Percentiles rank a stretch among this genome's conserved stretches.
phyloP scores from a whole-genome alignment of 2,329 filamentous ascomycete genomes.

The Fusarium foetens region DNA sequence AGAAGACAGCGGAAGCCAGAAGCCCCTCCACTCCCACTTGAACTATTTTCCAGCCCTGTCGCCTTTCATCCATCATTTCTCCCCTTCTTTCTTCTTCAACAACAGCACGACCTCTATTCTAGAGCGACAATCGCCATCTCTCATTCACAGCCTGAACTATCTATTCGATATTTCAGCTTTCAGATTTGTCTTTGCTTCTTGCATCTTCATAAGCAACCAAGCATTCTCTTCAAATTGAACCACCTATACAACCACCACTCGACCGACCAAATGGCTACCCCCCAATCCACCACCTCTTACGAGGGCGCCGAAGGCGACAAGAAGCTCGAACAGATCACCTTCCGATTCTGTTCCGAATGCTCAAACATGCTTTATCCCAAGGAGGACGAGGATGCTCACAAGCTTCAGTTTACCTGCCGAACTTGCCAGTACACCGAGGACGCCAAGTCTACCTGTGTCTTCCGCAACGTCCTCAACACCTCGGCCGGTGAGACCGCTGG shows the following conservation, averaged over 20 bases:
- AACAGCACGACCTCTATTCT: constrained; percentile 16
- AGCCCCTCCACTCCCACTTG: constrained; percentile 21
- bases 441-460: constrained; percentile 89
- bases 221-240: constrained; percentile 11
- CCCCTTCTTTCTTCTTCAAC: constrained; percentile 14
- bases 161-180: constrained; percentile 18
- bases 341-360: constrained; percentile 98
- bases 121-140: constrained; percentile 15
- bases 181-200: constrained; percentile 8
- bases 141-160: constrained; percentile 21
- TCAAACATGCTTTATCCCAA: constrained; percentile 98
- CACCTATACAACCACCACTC: constrained; percentile 13
- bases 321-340: constrained; percentile 84
- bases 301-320: constrained; percentile 58
- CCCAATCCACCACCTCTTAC: constrained; percentile 60
- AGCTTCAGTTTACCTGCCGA: constrained; percentile 93
- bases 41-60: constrained; percentile 27
- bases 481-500: constrained; percentile 94
- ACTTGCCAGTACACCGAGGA: constrained; percentile 93
- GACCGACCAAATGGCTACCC: constrained; percentile 63
- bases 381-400: constrained; percentile 85
- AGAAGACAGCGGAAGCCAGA: constrained; percentile 8
- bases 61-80: constrained; percentile 24
- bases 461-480: constrained; percentile 92
- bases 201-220: constrained; percentile 8